A percentile compares a stretch with the other conserved stretches of the same genome.
These are phyloP conservation scores for Stereum hirsutum DNA, from an alignment of 1,284 basidiomycete species.

Conservation along the genomic window DNA sequence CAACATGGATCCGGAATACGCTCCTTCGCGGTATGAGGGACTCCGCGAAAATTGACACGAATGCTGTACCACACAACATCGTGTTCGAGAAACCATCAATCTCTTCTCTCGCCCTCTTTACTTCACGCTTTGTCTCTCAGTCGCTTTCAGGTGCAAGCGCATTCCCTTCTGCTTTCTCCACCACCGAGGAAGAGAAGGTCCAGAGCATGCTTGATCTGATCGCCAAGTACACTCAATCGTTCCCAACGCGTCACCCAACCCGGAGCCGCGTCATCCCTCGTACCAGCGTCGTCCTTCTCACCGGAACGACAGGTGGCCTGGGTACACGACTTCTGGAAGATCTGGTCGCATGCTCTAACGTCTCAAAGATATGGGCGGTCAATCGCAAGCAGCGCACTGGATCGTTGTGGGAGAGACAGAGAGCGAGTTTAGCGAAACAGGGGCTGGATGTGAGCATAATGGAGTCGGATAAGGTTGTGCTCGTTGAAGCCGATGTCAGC, in stretches of 20 bases:
- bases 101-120: conserved; percentile 13
- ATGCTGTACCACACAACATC: conserved; percentile 18
- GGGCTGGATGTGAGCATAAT: conserved; percentile 16
- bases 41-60: conserved; percentile 14
- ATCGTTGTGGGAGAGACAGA: conserved; percentile 16
- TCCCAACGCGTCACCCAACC: conserved; percentile 15
- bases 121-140: conserved; percentile 6
- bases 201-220: conserved; percentile 16
- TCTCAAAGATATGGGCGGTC: conserved; percentile 22
- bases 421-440: conserved; percentile 16
- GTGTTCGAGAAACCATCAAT: conserved; percentile 25
- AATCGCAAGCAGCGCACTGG: conserved; percentile 16
- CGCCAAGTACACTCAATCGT: conserved; percentile 20
- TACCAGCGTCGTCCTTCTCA: conserved; percentile 19
- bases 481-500: conserved; percentile 19
- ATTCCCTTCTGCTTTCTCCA: not conserved
- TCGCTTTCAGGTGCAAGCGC: conserved; percentile 15
- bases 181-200: not conserved
- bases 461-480: conserved; percentile 16
- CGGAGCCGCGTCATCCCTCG: not conserved
- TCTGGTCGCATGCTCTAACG: conserved; percentile 14
- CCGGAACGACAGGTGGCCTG: conserved; percentile 26
- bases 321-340: conserved; percentile 21
- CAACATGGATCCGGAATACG: conserved; percentile 31
- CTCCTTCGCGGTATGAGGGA: conserved; percentile 23